Percentiles rank a stretch among this genome's conserved stretches.
Evolutionary conservation across 2,329 filamentous ascomycete species (phyloP).

Genomic region (Nigrograna mackinnonii): DNA sequence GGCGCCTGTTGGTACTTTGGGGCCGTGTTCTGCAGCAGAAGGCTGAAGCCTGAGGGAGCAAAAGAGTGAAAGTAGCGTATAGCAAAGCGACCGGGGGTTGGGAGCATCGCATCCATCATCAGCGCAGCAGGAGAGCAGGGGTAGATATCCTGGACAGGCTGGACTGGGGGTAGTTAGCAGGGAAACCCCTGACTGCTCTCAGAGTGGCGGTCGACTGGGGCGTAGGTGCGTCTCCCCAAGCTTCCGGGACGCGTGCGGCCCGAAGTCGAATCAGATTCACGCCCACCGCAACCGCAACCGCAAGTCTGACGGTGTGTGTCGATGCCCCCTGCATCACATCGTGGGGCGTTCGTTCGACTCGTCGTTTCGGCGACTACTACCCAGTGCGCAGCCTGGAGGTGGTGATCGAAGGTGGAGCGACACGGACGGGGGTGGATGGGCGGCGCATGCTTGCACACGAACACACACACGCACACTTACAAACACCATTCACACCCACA

Average conservation of each 20-base stretch:
- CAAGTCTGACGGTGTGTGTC: no score
- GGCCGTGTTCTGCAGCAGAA: constrained; percentile 26
- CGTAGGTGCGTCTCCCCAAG: constrained; percentile 21
- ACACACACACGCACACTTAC: no score
- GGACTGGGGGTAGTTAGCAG: background rate
- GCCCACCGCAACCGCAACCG: no score
- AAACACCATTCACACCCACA: no score
- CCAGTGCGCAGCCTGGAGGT: no score
- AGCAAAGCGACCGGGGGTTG: background rate
- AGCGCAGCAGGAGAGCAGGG: background rate
- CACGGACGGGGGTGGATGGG: no score
- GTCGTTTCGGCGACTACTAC: no score
- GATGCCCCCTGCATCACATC: no score
- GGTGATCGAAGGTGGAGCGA: no score
- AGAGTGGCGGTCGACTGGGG: constrained; percentile 24
- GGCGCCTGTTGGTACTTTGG: constrained; percentile 35
- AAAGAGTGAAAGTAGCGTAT: constrained; percentile 18
- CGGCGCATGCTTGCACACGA: no score
- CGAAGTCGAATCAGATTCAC: constrained; percentile 34
- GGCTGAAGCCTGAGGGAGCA: constrained; percentile 23
- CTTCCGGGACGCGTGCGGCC: constrained; percentile 37
- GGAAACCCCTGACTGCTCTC: constrained; percentile 3
- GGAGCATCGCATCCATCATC: background rate
- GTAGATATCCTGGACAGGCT: no score
- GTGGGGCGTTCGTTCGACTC: no score